A percentile compares a stretch with the other conserved stretches of the same genome.
These are phyloP conservation scores for Pulveroboletus sp. DNA, from an alignment of 768 basidiomycete genomes.

Conservation along the genomic window DNA sequence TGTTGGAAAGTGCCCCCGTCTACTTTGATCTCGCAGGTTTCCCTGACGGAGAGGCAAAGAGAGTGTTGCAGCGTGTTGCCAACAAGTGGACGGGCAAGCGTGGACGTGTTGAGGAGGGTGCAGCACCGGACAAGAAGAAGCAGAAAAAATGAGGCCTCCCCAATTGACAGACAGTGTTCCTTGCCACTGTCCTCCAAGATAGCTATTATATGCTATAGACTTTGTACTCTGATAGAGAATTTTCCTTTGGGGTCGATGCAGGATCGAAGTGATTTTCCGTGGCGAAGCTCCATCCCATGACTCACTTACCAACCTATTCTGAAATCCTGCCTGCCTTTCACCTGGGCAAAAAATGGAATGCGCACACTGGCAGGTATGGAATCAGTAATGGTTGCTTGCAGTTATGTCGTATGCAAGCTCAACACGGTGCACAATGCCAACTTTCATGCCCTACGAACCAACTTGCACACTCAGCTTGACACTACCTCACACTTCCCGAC, in stretches of 20 bases:
- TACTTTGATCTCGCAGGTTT: constrained; percentile 72
- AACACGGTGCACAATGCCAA: no score
- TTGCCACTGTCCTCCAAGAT: not conserved
- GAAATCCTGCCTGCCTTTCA: no score
- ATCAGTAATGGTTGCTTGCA: no score
- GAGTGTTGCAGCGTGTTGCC: constrained; percentile 49
- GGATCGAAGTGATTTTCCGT: no score
- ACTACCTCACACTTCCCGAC: no score
- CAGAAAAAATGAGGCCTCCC: constrained; percentile 2
- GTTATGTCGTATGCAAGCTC: no score
- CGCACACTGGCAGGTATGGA: no score
- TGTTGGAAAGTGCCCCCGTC: constrained; percentile 53
- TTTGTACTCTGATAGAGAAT: not conserved
- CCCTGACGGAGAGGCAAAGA: constrained; percentile 67
- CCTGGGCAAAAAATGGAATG: no score
- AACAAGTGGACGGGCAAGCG: constrained; percentile 50
- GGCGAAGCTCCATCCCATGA: no score
- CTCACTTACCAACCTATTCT: no score
- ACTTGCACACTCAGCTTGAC: no score
- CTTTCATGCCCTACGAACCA: no score
- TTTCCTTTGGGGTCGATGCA: not conserved
- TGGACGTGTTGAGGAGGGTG: constrained; percentile 9
- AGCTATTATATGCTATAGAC: constrained; percentile 1
- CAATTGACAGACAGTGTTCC: not conserved
- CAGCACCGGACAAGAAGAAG: constrained; percentile 14